These are phyloP conservation scores for Beauveria asiatica DNA, from an alignment of 2,329 filamentous ascomycete genomes.

Conservation along the genomic window DNA sequence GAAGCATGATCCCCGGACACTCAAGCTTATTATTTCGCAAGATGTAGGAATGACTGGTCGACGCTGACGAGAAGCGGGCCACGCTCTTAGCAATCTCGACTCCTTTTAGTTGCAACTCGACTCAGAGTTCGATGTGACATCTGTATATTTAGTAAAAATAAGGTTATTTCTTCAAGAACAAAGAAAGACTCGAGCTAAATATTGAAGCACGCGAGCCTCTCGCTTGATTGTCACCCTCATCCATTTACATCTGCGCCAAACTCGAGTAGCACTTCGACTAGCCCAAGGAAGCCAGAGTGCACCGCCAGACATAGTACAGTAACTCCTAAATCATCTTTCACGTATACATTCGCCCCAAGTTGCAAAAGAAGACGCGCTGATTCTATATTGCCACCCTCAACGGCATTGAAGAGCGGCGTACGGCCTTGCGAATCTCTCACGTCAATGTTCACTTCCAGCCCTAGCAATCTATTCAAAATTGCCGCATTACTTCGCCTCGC, in stretches of 20 bases:
- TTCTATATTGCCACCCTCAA: neutral
- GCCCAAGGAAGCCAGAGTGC: neutral
- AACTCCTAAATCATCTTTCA: neutral
- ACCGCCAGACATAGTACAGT: neutral
- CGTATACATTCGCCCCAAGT: neutral
- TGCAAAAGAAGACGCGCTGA: neutral
- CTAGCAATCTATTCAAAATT: neutral
- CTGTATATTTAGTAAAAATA: no score
- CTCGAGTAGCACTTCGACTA: neutral
- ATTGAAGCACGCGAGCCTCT: no score
- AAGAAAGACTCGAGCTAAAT: no score
- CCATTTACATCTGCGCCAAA: neutral
- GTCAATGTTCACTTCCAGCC: neutral
- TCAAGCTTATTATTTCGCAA: no score
- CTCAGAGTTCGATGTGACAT: no score
- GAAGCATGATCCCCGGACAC: no score
- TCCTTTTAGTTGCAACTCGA: no score
- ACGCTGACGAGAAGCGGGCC: no score
- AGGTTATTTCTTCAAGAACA: no score
- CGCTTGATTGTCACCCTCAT: neutral
- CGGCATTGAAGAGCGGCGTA: neutral
- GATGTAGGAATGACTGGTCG: no score
- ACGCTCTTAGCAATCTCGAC: no score
- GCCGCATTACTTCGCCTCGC: neutral
- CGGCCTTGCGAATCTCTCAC: neutral